Percentiles rank a stretch among this genome's conserved stretches.
These are phyloP conservation scores for Cordyceps cicadae DNA, from an alignment of 2,329 filamentous ascomycete genomes.

Conservation along the genomic window DNA sequence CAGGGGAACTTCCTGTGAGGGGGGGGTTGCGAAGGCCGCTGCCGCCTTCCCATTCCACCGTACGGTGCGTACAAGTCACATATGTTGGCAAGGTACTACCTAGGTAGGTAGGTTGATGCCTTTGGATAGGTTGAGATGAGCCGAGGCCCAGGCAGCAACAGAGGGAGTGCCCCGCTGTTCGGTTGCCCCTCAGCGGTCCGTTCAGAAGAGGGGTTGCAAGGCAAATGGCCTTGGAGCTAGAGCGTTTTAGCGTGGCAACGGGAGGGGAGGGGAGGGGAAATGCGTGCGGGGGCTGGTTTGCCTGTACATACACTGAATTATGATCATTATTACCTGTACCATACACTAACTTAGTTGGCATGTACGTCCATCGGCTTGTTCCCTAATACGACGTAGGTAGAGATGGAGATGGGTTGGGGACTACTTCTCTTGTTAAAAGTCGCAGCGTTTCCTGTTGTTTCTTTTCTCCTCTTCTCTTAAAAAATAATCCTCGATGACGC, in stretches of 20 bases:
- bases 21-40: not conserved
- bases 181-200: not conserved
- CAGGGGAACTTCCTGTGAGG: too few species aligned
- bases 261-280: not conserved
- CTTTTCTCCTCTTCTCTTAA: not conserved
- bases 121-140: not conserved
- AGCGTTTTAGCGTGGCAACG: not conserved
- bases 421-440: not conserved
- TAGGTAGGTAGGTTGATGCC: too few species aligned
- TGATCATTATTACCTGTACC: too few species aligned
- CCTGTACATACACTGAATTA: too few species aligned
- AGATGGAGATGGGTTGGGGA: not conserved
- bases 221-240: not conserved
- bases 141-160: not conserved
- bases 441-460: not conserved
- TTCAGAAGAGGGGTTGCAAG: not conserved
- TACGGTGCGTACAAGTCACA: too few species aligned
- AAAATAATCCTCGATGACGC: not conserved
- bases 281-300: not conserved
- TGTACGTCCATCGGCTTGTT: not conserved
- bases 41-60: not conserved
- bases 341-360: too few species aligned
- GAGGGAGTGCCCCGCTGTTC: not conserved
- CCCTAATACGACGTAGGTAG: not conserved
- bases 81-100: too few species aligned